Conservation (phyloP, 2,329 filamentous ascomycete species). For the Arthroderma uncinatum region DNA sequence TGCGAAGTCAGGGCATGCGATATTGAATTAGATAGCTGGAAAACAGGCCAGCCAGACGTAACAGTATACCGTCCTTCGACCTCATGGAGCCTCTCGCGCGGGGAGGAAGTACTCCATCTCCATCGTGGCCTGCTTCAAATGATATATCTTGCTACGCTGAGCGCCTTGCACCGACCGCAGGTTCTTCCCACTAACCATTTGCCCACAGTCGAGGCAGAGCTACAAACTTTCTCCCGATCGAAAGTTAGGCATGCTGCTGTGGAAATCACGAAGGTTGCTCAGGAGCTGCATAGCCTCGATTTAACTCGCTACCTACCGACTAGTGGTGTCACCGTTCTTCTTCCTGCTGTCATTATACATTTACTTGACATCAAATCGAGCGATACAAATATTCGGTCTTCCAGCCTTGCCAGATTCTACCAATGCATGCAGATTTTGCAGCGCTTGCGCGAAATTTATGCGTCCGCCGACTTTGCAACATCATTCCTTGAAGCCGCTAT, state of each 20-base stretch:
- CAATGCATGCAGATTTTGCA: constrained; percentile 90
- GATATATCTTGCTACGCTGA: constrained; percentile 85
- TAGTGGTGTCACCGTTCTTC: constrained; percentile 78
- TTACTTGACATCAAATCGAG: constrained; percentile 83
- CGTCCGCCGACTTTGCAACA: constrained; percentile 90
- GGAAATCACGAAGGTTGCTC: constrained; percentile 75
- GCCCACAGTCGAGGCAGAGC: constrained; percentile 48
- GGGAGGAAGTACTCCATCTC: constrained; percentile 45
- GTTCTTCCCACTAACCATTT: constrained; percentile 64
- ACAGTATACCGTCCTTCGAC: constrained; percentile 58
- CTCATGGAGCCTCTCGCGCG: constrained; percentile 43
- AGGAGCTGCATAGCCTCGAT: constrained; percentile 59
- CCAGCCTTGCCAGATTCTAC: constrained; percentile 69
- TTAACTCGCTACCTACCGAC: constrained; percentile 75
- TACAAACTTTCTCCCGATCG: constrained; percentile 70
- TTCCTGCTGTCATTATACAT: constrained; percentile 89
- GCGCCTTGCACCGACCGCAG: constrained; percentile 80
- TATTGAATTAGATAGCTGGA: constrained; percentile 66
- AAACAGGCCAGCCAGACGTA: constrained; percentile 56
- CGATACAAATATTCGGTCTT: constrained; percentile 57
- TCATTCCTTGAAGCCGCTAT: constrained; percentile 89
- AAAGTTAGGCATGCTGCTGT: constrained; percentile 74
- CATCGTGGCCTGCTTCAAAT: constrained; percentile 84
- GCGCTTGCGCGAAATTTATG: constrained; percentile 76
- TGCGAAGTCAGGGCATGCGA: constrained; percentile 72